These are phyloP conservation scores for Puccinia coronata DNA, from an alignment of 1,284 basidiomycete species.

Conservation along the genomic window DNA sequence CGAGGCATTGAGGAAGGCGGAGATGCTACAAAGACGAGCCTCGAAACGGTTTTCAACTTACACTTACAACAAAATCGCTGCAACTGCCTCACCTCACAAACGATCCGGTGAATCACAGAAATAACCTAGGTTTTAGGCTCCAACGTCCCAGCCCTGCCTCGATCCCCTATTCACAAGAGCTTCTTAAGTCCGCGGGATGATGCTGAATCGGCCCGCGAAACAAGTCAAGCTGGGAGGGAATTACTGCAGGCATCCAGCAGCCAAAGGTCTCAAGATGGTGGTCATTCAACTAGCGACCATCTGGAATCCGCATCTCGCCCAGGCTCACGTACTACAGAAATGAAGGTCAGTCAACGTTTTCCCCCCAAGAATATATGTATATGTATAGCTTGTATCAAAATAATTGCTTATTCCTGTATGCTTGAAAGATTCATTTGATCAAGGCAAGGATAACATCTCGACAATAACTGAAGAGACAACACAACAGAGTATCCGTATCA, in stretches of 20 bases:
- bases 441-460: conserved; percentile 3
- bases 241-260: conserved; percentile 19
- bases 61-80: conserved; percentile 89
- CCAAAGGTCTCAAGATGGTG: conserved; percentile 13
- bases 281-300: conserved; percentile 1
- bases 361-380: not conserved
- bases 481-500: conserved; percentile 30
- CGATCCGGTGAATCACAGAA: conserved; percentile 16
- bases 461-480: conserved; percentile 26
- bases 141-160: conserved; percentile 40
- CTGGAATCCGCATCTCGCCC: not conserved
- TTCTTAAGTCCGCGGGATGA: conserved; percentile 35
- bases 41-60: conserved; percentile 96
- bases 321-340: not conserved
- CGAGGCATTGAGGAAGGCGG: conserved; percentile 81
- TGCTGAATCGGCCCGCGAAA: conserved; percentile 16
- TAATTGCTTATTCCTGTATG: not conserved
- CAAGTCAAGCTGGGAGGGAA: conserved; percentile 20
- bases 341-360: not conserved
- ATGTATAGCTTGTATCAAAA: no score
- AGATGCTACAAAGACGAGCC: conserved; percentile 83
- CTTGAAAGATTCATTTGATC: conserved; percentile 2
- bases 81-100: conserved; percentile 51
- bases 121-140: conserved; percentile 8
- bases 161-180: conserved; percentile 32